Evolutionary conservation across 2,329 filamentous ascomycete genomes (phyloP), one percentile per base, ranked within the genome.

Genomic region (Parastagonospora avenae): DNA sequence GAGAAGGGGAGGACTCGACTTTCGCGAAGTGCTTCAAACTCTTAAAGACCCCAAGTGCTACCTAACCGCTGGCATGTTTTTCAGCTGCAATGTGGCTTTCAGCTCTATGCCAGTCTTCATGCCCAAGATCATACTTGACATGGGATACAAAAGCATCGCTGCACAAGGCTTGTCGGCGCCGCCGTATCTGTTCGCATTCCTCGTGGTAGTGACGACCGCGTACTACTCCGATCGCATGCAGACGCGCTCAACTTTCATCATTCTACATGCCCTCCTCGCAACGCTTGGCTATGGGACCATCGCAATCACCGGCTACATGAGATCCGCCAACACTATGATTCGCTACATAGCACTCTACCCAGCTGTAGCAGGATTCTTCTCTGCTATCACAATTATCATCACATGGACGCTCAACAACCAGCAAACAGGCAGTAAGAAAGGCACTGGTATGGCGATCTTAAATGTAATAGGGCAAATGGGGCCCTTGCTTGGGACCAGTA

Each of bases 401-500:
- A 88, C 90, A 1, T 96, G 92, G 92, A 90, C 84, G 31, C 84
- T 96, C 66, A 95, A 96, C 68, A 96, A 96, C 72, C 90, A 94
- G 68, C 76, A 82, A 46, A 85, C 80, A 10, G 84, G 87, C 54
- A 84, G 83, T 44, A 83, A 85, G 6, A 88, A 89, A 59, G 90
- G 90, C 0, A 85, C 85, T 1, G 90, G 88, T 1, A 90, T 96
- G 64, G 90, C 89, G 1, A 79, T 96, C 29, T 73, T 97, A 66
- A 92, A 96, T 72, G 66, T 91, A 31, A 81, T 96, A 11, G 92
- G 91, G 1, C 91, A 95, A 74, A 87, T 86, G 57, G 91, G 91
- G 0, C 90, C 91, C 2, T 74, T 84, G 8, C 60, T 83, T 0
- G 81, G 81, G 0, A 81, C 79, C n/a, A 75, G 80, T 50, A 64